These are phyloP conservation scores for Cryphonectria nitschkei DNA, from an alignment of 2,329 filamentous ascomycete genomes.

Conservation along the genomic window DNA sequence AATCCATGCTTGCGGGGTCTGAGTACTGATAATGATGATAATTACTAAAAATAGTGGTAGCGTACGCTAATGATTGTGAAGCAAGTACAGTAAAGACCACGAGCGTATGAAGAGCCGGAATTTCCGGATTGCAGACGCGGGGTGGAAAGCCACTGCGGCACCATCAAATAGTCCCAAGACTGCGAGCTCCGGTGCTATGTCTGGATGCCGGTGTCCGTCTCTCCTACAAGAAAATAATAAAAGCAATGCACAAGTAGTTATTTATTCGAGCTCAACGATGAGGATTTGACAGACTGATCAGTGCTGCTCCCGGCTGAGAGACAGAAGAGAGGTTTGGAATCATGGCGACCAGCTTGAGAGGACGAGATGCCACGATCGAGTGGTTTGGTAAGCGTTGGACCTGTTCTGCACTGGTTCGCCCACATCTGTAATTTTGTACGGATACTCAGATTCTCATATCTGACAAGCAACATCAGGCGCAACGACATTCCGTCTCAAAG, in stretches of 20 bases:
- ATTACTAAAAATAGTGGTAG: not conserved
- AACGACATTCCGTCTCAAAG: constrained; percentile 20
- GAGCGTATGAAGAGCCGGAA: not conserved
- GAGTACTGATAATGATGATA: not conserved
- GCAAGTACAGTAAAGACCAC: not conserved
- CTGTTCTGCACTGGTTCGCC: not conserved
- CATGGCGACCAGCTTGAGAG: not conserved
- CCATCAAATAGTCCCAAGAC: not conserved
- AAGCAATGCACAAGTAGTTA: too few relatives aligned
- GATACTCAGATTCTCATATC: not conserved
- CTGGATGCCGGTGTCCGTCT: not conserved
- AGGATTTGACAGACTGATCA: not conserved
- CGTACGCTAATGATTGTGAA: not conserved
- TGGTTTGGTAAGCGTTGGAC: constrained; percentile 12
- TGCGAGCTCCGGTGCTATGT: not conserved
- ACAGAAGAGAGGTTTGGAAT: not conserved
- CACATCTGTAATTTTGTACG: not conserved
- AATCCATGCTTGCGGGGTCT: not conserved
- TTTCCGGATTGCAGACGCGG: not conserved
- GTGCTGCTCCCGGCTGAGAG: not conserved
- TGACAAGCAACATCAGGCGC: constrained; percentile 9
- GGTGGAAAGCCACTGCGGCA: not conserved
- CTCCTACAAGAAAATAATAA: not conserved
- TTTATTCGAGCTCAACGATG: too few relatives aligned
- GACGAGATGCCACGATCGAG: constrained; percentile 16